A percentile compares a stretch with the other conserved stretches of the same genome.
Conservation (phyloP, 768 basidiomycete genomes). For the Tephrocybe sp. region DNA sequence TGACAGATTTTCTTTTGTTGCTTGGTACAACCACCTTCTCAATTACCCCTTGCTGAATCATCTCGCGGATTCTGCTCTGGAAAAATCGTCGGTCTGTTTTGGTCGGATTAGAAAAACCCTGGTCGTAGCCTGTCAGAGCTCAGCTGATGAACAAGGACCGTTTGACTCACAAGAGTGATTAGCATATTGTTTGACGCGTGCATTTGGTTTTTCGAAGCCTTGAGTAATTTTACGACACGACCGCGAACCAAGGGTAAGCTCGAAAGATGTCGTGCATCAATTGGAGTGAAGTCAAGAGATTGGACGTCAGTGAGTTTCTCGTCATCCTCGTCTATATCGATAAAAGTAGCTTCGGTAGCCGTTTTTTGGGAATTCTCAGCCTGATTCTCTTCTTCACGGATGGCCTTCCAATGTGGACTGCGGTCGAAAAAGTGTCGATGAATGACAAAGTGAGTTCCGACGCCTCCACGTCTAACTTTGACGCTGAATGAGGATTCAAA, state of each 20-base stretch:
- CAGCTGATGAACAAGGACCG: background rate
- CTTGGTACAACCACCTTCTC: conserved; percentile 73
- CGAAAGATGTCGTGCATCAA: conserved; percentile 75
- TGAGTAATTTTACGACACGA: conserved; percentile 70
- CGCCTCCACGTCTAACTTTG: conserved; percentile 75
- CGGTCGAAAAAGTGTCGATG: conserved; percentile 83
- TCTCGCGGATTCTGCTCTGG: conserved; percentile 66
- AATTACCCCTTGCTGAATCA: conserved; percentile 69
- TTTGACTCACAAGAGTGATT: conserved; percentile 61
- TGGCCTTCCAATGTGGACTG: conserved; percentile 72
- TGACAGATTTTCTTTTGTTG: conserved; percentile 43
- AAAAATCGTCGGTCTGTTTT: conserved; percentile 84
- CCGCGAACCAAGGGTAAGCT: conserved; percentile 70
- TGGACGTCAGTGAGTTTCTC: conserved; percentile 28
- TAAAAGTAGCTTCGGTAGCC: conserved; percentile 7
- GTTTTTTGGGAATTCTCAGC: conserved; percentile 33
- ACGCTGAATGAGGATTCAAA: conserved; percentile 37
- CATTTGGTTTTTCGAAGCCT: conserved; percentile 63
- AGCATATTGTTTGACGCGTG: conserved; percentile 76
- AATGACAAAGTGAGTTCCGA: conserved; percentile 74
- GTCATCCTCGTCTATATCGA: conserved; percentile 29
- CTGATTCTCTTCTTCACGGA: conserved; percentile 64
- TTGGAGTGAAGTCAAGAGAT: conserved; percentile 60
- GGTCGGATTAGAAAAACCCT: conserved; percentile 77
- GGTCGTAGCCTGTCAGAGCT: background rate